These are phyloP conservation scores for Pseudogymnoascus verrucosus DNA, from an alignment of 2,329 filamentous ascomycete genomes.

Conservation along the genomic window DNA sequence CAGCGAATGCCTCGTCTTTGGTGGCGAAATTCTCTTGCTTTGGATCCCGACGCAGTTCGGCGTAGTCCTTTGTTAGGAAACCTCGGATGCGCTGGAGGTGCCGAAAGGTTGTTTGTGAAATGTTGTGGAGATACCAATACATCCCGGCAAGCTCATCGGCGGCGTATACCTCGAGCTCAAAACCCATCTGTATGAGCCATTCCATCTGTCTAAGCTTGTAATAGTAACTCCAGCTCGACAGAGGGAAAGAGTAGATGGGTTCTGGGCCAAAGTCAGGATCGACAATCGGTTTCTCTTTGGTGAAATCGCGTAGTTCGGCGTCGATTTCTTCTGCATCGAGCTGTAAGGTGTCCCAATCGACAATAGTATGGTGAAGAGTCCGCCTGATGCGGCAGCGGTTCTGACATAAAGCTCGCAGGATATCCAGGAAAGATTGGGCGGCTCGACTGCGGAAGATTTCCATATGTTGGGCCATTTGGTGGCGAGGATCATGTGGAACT, in stretches of 20 bases:
- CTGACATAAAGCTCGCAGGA: slow-evolving; percentile 77
- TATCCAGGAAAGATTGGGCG: slow-evolving; percentile 69
- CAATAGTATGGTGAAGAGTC: slow-evolving; percentile 74
- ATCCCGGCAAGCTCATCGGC: slow-evolving; percentile 76
- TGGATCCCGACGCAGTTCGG: slow-evolving; percentile 13
- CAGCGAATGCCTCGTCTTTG: slow-evolving; percentile 37
- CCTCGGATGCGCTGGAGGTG: slow-evolving; percentile 67
- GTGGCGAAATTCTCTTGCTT: slow-evolving; percentile 14
- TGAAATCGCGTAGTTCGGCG: slow-evolving; percentile 52
- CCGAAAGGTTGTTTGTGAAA: slow-evolving; percentile 52
- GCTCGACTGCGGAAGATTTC: slow-evolving; percentile 57
- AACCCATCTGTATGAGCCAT: slow-evolving; percentile 81
- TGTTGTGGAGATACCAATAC: slow-evolving; percentile 82
- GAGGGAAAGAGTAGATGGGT: slow-evolving; percentile 57
- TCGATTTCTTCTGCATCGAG: slow-evolving; percentile 73
- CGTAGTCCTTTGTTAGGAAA: slow-evolving; percentile 41
- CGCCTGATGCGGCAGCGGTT: slow-evolving; percentile 86
- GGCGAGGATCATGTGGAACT: slow-evolving; percentile 62
- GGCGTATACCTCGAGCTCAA: slow-evolving; percentile 87
- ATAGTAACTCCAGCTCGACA: slow-evolving; percentile 83
- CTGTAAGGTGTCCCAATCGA: slow-evolving; percentile 79
- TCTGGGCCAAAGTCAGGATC: slow-evolving; percentile 42
- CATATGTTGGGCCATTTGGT: slow-evolving; percentile 65
- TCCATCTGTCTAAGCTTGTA: slow-evolving; percentile 88
- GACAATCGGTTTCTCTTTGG: slow-evolving; percentile 51